Evolutionary conservation across 257 asterid species (phyloP), one percentile per base, ranked within the genome.

Genomic region (Ballota nigra): DNA sequence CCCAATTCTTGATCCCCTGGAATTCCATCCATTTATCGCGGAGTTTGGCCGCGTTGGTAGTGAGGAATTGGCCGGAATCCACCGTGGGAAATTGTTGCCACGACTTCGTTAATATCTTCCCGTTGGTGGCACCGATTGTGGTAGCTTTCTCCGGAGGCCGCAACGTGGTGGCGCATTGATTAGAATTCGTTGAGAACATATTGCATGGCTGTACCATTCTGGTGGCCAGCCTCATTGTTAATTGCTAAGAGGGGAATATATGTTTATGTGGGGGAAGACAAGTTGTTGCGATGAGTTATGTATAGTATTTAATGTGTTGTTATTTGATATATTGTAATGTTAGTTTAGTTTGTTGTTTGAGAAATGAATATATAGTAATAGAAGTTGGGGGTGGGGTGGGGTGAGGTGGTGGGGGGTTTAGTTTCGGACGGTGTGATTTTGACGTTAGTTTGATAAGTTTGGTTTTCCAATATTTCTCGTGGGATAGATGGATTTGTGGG

Each of bases 1-100:
- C 92, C 96, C 96, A 90, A 19, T 90, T 83, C 85, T 85, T 79
- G 83, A 88, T 75, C 56, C 96, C 95, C 56, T 90, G 96, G n/a
- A 82, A 82, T 49, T 90, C 96, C 83, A 62, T 83, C 96, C 96
- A 90, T 34, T 80, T 81, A 16, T 87, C 81, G 3, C 79, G 75
- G 23, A 84, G 76, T 22, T 69, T 75, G 3, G 43, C 58, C 0
- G 75, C 73, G 31, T 61, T 70, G 6, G 73, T 43, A 9, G 34
- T 60, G 1, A 49, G 23, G 60, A 19, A 20, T 28, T 28, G 62
- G 31, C 23, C 18, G 8, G 70, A 49, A 15, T 19, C 3, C 8
- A 41, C 2, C 12, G 4, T 9, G 13, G 63, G 34, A 2, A 28
- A 28, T 59, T 45, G 56, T 6, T 51, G 56, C 72, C 79, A 69